phyloP scores from a whole-genome alignment of 2,329 filamentous ascomycete species.

The Ophiostoma novo-ulmi region DNA sequence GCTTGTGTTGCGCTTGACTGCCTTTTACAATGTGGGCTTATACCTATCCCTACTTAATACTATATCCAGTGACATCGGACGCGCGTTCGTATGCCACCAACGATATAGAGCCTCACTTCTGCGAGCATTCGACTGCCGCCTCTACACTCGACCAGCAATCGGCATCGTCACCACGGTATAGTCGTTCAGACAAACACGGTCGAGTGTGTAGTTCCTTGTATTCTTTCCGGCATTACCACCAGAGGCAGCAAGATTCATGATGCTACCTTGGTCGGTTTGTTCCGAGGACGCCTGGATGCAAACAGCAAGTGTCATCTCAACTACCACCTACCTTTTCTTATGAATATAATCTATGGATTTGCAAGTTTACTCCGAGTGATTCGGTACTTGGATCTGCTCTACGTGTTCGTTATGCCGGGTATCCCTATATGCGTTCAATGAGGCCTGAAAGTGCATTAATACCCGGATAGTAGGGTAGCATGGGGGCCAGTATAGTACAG shows the following conservation, averaged over 20 bases:
- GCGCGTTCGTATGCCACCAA: neutral
- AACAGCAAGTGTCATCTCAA: neutral
- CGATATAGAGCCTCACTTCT: neutral
- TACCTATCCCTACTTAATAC: neutral
- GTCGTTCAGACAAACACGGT: neutral
- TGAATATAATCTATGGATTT: neutral
- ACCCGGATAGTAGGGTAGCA: neutral
- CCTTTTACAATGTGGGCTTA: neutral
- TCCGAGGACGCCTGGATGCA: neutral
- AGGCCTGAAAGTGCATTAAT: neutral
- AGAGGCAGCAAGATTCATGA: neutral
- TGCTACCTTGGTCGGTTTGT: neutral
- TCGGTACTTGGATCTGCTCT: neutral
- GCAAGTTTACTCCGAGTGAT: neutral
- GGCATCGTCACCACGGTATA: neutral
- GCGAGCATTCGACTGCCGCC: neutral
- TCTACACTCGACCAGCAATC: neutral
- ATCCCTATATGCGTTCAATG: neutral
- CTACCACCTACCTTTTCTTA: neutral
- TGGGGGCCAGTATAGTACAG: neutral
- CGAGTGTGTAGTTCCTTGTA: neutral
- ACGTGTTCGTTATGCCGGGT: neutral
- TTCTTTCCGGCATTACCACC: too few relatives aligned
- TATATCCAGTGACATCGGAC: neutral
- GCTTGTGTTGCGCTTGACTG: neutral